Evolutionary conservation across 345 rosid species (phyloP).

Genomic region (Excoecaria agallocha): DNA sequence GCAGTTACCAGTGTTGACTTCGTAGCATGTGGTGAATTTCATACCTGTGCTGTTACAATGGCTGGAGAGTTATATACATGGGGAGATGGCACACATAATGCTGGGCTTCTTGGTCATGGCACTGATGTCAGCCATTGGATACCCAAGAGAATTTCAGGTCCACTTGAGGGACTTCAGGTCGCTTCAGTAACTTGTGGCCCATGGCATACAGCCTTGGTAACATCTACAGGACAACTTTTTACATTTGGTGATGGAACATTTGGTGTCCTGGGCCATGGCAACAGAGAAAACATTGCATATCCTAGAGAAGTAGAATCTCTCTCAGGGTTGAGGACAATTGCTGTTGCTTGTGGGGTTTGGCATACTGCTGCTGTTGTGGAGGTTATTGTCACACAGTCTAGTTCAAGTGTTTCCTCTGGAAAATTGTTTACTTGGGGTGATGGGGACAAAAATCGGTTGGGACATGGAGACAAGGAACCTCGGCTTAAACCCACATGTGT

Average conservation of each 20-base stretch:
- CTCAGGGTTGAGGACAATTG: conserved; percentile 72
- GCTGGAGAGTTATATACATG: conserved; percentile 92
- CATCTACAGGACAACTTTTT: conserved; percentile 82
- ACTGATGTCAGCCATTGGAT: conserved; percentile 91
- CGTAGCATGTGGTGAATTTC: conserved; percentile 96
- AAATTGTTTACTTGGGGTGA: conserved; percentile 99
- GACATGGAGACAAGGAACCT: conserved; percentile 94
- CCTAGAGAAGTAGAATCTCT: conserved; percentile 92
- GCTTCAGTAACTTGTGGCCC: conserved; percentile 92
- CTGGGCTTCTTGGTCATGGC: conserved; percentile 94
- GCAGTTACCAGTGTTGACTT: conserved; percentile 58
- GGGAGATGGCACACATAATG: conserved; percentile 94
- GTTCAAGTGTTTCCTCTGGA: conserved; percentile 71
- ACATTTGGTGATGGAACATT: conserved; percentile 97
- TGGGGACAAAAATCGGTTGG: conserved; percentile 91
- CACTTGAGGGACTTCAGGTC: conserved; percentile 87
- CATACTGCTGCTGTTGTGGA: conserved; percentile 97
- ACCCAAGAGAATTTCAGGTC: conserved; percentile 90
- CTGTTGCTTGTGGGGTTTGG: conserved; percentile 96
- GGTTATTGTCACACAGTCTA: conserved; percentile 77
- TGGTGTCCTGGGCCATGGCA: conserved; percentile 94
- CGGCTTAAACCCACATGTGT: conserved; percentile 90
- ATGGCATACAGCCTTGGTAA: conserved; percentile 93
- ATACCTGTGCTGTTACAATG: conserved; percentile 87
- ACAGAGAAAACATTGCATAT: conserved; percentile 55